phyloP scores from a whole-genome alignment of 2,329 filamentous ascomycete species.

The Blastomyces silverae region DNA sequence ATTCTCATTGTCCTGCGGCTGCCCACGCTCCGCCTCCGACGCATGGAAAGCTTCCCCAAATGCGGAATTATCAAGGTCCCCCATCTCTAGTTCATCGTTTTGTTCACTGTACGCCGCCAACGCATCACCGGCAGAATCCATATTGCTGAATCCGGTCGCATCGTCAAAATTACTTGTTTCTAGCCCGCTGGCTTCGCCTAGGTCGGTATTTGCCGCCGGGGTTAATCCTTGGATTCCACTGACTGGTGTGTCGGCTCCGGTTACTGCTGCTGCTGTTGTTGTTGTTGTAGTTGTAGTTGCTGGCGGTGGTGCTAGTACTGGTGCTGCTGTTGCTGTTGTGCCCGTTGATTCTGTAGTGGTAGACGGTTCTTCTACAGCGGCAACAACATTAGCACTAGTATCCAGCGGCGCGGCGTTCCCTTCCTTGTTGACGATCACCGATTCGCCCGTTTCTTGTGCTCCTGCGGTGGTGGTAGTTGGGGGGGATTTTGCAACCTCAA shows the following conservation, averaged over 20 bases:
- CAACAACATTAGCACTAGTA: constrained; percentile 3
- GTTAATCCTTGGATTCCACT: constrained; percentile 26
- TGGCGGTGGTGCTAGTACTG: background rate
- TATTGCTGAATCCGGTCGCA: constrained; percentile 43
- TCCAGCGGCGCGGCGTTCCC: constrained; percentile 31
- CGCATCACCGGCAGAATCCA: constrained; percentile 64
- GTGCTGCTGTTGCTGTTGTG: constrained; percentile 17
- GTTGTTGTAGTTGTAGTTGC: constrained; percentile 19
- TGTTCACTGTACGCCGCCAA: constrained; percentile 60
- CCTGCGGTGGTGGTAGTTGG: constrained; percentile 33
- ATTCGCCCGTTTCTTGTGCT: constrained; percentile 55
- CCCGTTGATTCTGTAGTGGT: constrained; percentile 3
- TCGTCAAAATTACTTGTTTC: constrained; percentile 37
- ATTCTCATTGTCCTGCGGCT: constrained; percentile 26
- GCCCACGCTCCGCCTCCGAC: constrained; percentile 43
- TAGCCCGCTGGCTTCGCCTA: constrained; percentile 28
- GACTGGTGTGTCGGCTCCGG: constrained; percentile 21
- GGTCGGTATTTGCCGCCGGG: constrained; percentile 23
- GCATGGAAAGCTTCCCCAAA: constrained; percentile 77
- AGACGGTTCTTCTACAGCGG: constrained; percentile 10
- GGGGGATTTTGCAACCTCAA: constrained; percentile 37
- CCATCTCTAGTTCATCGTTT: constrained; percentile 47
- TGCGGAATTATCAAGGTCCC: constrained; percentile 68
- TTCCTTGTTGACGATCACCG: constrained; percentile 67
- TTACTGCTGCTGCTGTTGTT: constrained; percentile 22